These are phyloP conservation scores for Aspergillus affinis DNA, from an alignment of 495 filamentous ascomycete genomes.

Conservation along the genomic window DNA sequence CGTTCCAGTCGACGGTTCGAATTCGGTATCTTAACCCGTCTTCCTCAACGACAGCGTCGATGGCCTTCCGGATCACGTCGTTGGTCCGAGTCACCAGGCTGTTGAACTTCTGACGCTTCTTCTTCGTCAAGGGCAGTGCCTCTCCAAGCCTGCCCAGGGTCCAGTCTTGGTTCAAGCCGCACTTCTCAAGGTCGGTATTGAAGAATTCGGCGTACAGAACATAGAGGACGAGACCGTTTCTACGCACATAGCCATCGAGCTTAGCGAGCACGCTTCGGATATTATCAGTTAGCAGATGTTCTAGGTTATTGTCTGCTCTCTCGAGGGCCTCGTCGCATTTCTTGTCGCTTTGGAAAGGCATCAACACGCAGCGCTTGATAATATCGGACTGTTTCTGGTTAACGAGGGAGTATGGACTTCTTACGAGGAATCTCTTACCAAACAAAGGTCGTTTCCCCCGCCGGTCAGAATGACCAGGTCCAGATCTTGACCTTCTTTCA, in stretches of 20 bases:
- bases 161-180: conserved; percentile 23
- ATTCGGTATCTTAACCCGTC: conserved; percentile 13
- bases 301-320: conserved; percentile 22
- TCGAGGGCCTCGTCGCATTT: conserved; percentile 21
- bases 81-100: conserved; percentile 25
- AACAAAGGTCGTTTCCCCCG: conserved; percentile 35
- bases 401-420: no score
- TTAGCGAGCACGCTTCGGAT: conserved; percentile 17
- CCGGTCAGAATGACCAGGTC: conserved; percentile 33
- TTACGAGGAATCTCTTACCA: conserved; percentile 14
- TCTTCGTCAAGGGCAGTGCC: conserved; percentile 15
- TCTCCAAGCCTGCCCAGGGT: not conserved
- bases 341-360: conserved; percentile 6
- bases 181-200: conserved; percentile 20
- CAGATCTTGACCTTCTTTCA: conserved; percentile 5
- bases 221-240: conserved; percentile 24
- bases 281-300: conserved; percentile 21
- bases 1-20: conserved; percentile 25
- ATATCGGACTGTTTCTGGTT: conserved; percentile 13
- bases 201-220: conserved; percentile 30
- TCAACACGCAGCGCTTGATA: conserved; percentile 27
- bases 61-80: conserved; percentile 13
- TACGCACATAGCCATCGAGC: conserved; percentile 23
- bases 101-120: conserved; percentile 26
- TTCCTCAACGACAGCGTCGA: conserved; percentile 6